Evolutionary conservation across 257 asterid genomes (phyloP).

Genomic region (Nicotiana tomentosiformis): DNA sequence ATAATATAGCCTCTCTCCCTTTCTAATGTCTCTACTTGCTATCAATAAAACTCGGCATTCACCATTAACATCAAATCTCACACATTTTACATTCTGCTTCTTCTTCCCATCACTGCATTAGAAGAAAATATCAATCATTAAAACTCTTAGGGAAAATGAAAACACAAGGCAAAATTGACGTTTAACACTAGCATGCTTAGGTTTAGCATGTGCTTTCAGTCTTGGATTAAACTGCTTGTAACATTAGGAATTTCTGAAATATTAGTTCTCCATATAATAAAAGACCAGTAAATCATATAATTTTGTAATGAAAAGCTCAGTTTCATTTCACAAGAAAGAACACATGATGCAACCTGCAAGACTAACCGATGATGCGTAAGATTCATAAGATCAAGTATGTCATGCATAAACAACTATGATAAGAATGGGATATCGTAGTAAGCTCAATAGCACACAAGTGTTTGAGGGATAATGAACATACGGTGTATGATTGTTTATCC

Average conservation of each 20-base stretch:
- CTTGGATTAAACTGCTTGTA: neutral
- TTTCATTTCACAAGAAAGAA: neutral
- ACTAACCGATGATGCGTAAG: neutral
- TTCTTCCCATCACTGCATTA: constrained; percentile 76
- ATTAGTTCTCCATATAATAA: neutral
- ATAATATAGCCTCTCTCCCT: constrained; percentile 83
- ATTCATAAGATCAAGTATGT: neutral
- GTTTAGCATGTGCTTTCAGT: neutral
- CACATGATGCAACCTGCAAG: neutral
- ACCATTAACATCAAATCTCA: constrained; percentile 67
- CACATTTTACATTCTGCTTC: constrained; percentile 85
- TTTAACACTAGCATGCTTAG: neutral
- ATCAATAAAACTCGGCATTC: constrained; percentile 69
- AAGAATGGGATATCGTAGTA: neutral
- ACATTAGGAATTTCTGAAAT: neutral
- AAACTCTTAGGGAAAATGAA: neutral
- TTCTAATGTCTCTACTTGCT: constrained; percentile 71
- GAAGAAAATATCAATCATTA: neutral
- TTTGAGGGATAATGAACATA: constrained; percentile 26
- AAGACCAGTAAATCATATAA: neutral
- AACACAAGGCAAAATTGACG: neutral
- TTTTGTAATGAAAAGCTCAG: neutral
- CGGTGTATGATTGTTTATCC: constrained; percentile 87
- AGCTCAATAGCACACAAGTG: neutral
- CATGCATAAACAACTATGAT: neutral